Conservation (phyloP, 129 eudicot genomes). For the Mikania micrantha region DNA sequence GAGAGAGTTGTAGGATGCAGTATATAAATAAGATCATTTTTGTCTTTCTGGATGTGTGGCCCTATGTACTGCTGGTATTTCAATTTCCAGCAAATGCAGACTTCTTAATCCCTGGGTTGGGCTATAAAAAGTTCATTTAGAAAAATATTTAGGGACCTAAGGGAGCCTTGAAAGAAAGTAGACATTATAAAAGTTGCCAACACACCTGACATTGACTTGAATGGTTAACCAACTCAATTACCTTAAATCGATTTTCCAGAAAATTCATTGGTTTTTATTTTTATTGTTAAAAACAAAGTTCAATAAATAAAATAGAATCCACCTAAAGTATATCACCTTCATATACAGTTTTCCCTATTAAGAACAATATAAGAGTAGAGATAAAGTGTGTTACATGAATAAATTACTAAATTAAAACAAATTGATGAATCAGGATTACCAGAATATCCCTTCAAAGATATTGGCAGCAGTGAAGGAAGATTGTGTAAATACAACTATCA, state of each 20-base stretch:
- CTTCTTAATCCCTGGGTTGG: no score
- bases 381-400: not conserved
- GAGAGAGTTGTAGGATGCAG: no score
- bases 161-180: not conserved
- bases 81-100: no score
- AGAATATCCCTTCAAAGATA: constrained; percentile 87
- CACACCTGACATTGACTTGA: not conserved
- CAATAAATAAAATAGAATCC: not conserved
- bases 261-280: not conserved
- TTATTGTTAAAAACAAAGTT: not conserved
- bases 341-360: not conserved
- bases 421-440: constrained; percentile 32
- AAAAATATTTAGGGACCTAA: no score
- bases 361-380: not conserved
- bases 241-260: not conserved
- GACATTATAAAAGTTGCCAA: not conserved
- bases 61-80: no score
- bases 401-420: not conserved
- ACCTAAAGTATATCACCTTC: not conserved
- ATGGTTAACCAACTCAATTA: not conserved
- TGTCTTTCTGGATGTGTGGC: no score
- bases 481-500: constrained; percentile 75
- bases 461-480: constrained; percentile 81
- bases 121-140: no score
- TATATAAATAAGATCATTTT: no score